Evolutionary conservation across 495 filamentous ascomycete genomes (phyloP), one percentile per base, ranked within the genome.

Genomic region (Penicillium herquei): DNA sequence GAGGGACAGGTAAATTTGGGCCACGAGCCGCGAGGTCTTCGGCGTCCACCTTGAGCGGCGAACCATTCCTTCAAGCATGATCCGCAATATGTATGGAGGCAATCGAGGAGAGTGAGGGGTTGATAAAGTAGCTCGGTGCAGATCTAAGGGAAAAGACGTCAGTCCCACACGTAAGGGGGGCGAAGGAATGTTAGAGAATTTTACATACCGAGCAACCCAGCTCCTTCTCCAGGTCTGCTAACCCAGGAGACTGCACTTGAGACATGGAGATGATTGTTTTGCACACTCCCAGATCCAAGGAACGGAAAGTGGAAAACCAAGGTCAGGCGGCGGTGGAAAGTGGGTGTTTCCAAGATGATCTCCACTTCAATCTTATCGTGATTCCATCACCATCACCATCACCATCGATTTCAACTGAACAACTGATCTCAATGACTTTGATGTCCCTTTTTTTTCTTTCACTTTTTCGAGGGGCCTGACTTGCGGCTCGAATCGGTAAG

Each of bases 31-130:
- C 77, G 69, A 21, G 70, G 71, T 30, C 78, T 63, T 65, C 73
- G 56, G 52, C 75, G 54, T 51, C 71, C 86, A 49, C 77, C 78
- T 61, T 87, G 84, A 52, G 70, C 83, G 11, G 70, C 61, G 74
- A 98, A 98, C 94, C 94, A 98, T 72, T 92, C 86, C 73, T 95
- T 96, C 55, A 97, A 69, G 67, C 94, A 98, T 31, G 89, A 87
- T 53, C 91, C 94, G 76, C 94, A 98, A 75, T 94, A 98, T 37
- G 92, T 96, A 75, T 98, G 94, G 1, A 98, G 85, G 69, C 94
- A 98, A 77, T 98, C 90, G 67, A 98, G 89, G 55, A 97, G 88
- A 32, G 92, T 96, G 55, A 98, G 84, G 16, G 94, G 94, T 68
- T 96, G 90, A 77, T 90, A 96, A 57, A 98, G 89, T 49, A 98